phyloP scores from a whole-genome alignment of 495 filamentous ascomycete species.

The Podospora anserina region DNA sequence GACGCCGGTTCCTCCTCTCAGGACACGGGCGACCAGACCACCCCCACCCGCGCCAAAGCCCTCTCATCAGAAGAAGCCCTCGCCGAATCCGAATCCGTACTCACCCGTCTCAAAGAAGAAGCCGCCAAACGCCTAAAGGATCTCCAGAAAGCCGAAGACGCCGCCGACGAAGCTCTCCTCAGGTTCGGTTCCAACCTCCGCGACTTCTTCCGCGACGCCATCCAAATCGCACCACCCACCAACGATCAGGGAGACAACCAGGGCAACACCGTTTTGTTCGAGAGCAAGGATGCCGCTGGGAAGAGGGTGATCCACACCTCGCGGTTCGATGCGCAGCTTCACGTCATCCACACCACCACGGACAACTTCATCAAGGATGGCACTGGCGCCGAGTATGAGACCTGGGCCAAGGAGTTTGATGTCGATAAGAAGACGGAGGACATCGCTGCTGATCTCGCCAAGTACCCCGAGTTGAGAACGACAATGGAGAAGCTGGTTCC shows the following conservation, averaged over 20 bases:
- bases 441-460: constrained; percentile 78
- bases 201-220: constrained; percentile 86
- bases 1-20: constrained; percentile 24
- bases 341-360: constrained; percentile 82
- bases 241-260: constrained; percentile 34
- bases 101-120: constrained; percentile 77
- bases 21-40: constrained; percentile 38
- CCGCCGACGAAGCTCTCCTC: constrained; percentile 93
- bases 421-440: constrained; percentile 80
- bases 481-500: constrained; percentile 97
- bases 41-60: constrained; percentile 41
- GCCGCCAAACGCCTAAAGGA: constrained; percentile 84
- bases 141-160: constrained; percentile 90
- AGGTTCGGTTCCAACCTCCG: constrained; percentile 89
- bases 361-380: constrained; percentile 87
- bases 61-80: constrained; percentile 50
- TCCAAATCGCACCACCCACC: constrained; percentile 72
- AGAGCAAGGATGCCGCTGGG: constrained; percentile 86
- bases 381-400: constrained; percentile 65
- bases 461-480: constrained; percentile 78
- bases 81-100: constrained; percentile 68
- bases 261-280: constrained; percentile 64
- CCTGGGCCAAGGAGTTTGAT: constrained; percentile 73
- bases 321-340: constrained; percentile 91
- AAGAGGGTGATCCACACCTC: constrained; percentile 90